Base-by-base conservation (phyloP, 345 rosid genomes). In the Mangifera indica region DNA sequence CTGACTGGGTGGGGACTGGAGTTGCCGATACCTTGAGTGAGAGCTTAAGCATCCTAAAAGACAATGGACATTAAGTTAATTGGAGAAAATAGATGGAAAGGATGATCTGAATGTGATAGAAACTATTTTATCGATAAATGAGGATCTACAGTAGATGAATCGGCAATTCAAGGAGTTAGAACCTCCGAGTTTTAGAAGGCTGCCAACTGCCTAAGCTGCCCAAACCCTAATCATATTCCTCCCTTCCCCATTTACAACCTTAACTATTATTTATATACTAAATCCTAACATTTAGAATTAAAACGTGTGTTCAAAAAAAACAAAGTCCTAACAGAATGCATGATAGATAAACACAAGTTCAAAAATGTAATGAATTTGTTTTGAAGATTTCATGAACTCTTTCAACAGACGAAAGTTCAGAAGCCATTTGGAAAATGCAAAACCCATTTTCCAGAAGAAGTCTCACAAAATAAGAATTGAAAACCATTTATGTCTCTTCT, bases 1-100 rank as follows among this genome's bases (percentile, higher is more conserved):
- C 10, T 1, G 62, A 59, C 18, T 49, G n/a, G 44, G 32, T 0
- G 3, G 15, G 29, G 25, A 53, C 24, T 18, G 45, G 10, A 26
- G 44, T 66, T 7, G 4, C 52, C 59, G 29, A 29, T 24, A 7
- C 29, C 22, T 5, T 29, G 17, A 49, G 57, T 45, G 32, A 24
- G 21, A 29, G 4, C 45, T 66, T 66, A 53, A 49, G 29, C 70
- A 25, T 18, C 70, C 70, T 66, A 21, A 66, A 22, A 65, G 18
- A 21, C 56, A 66, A 25, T 8, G 0, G 15, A 9, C 15, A 51
- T 22, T 57, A 66, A 66, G 14, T 17, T 48, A 48, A 48, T 65
- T 65, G 25, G 22, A 14, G 46, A 5, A 49, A 65, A 29, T 32
- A 42, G 49, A 42, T n/a, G 37, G 20, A 64, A 64, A 64, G 20